Evolutionary conservation across 352 stramenopile genomes (phyloP).

Genomic region (Phytophthora palmivora): DNA sequence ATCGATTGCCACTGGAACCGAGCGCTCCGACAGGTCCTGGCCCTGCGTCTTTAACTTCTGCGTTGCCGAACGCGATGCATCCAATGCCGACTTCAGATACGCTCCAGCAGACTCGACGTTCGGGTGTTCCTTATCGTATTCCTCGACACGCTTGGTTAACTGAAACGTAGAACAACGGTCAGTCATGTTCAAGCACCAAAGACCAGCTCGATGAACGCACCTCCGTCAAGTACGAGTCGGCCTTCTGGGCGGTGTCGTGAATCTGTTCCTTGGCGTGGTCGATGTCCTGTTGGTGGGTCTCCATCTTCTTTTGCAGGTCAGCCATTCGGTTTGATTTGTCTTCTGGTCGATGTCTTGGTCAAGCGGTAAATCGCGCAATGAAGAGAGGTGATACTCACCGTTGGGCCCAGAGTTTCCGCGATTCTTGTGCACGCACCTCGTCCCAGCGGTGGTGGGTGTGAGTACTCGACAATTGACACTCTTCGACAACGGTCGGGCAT

Average conservation of each 20-base stretch:
- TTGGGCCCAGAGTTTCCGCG: constrained; percentile 27
- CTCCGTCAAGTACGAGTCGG: constrained; percentile 58
- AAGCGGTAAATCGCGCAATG: constrained; percentile 41
- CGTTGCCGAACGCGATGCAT: constrained; percentile 41
- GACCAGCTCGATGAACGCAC: constrained; percentile 19
- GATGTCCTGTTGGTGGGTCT: constrained; percentile 45
- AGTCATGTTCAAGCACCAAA: not conserved
- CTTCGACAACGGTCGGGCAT: constrained; percentile 18
- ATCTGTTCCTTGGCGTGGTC: constrained; percentile 61
- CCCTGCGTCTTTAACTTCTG: constrained; percentile 47
- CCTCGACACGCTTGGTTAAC: constrained; percentile 64
- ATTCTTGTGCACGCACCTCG: constrained; percentile 31
- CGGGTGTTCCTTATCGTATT: constrained; percentile 60
- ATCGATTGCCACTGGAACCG: constrained; percentile 52
- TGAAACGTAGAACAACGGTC: constrained; percentile 13
- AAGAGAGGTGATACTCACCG: constrained; percentile 9
- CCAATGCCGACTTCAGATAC: constrained; percentile 53
- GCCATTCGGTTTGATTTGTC: constrained; percentile 25
- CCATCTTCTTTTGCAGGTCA: constrained; percentile 49
- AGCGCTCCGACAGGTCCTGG: constrained; percentile 48
- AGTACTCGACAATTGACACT: constrained; percentile 24
- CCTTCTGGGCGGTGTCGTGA: constrained; percentile 55
- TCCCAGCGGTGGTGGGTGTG: constrained; percentile 35
- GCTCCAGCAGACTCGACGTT: constrained; percentile 50
- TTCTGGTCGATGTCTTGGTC: constrained; percentile 20